Percentiles rank a stretch among this genome's conserved stretches.
Conservation (phyloP, 345 rosid genomes). For the Salix viminalis region DNA sequence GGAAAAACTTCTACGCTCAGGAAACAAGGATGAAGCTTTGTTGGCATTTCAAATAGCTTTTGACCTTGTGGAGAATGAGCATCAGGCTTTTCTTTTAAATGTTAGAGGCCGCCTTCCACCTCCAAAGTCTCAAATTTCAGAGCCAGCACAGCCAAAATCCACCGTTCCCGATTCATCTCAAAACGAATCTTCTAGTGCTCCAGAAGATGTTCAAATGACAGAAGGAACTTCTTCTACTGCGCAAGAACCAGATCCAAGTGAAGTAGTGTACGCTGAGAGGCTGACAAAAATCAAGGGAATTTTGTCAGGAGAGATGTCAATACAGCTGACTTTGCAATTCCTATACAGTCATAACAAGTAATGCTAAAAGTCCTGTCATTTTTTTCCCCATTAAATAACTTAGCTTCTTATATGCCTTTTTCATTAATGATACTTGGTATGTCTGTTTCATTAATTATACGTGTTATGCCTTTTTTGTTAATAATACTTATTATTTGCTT, state of each 20-base stretch:
- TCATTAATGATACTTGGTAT: constrained; percentile 1
- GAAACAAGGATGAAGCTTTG: constrained; percentile 78
- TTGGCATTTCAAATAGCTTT: constrained; percentile 90
- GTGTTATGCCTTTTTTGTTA: background rate
- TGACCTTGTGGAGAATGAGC: constrained; percentile 98
- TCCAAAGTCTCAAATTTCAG: constrained; percentile 57
- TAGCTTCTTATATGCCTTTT: background rate
- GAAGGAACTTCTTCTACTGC: constrained; percentile 55
- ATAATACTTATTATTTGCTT: constrained; percentile 16
- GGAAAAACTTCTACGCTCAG: constrained; percentile 89
- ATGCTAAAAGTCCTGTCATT: constrained; percentile 14
- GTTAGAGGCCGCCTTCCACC: constrained; percentile 76
- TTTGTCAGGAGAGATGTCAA: constrained; percentile 94
- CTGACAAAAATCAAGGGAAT: constrained; percentile 78
- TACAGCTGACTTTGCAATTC: constrained; percentile 87
- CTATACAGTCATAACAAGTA: constrained; percentile 93
- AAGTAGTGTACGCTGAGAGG: constrained; percentile 70
- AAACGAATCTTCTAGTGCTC: constrained; percentile 47
- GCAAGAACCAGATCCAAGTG: constrained; percentile 54
- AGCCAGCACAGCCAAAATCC: constrained; percentile 47
- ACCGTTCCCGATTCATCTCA: constrained; percentile 41
- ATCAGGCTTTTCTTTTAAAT: constrained; percentile 92
- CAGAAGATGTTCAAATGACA: constrained; percentile 75
- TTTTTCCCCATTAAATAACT: background rate
- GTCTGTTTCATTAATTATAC: too few species aligned